Base-by-base conservation (phyloP, 306 rosid genomes). In the Begonia peltatifolia region DNA sequence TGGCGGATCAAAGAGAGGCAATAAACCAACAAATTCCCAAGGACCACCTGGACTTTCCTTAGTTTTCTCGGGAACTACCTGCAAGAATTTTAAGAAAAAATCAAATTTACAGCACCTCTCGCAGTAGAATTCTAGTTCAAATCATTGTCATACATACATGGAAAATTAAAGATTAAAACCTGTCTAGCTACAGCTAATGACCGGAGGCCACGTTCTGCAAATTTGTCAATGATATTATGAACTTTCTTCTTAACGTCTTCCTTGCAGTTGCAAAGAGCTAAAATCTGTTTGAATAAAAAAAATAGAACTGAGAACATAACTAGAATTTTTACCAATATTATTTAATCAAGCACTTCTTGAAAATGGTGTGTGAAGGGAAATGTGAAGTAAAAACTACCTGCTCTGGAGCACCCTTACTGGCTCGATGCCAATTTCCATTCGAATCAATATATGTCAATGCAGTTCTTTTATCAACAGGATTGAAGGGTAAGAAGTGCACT, bases 401-500 rank as follows among this genome's bases (percentile, higher is more conserved):
- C 75, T 90, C 99, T 16, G 99, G 99, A 42, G 99, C 99, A 60
- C 99, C 99, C 68, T 90, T 90, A 79, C 99, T 90, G 48, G 99
- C 79, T 54, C 99, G 76, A 74, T 90, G 93, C 97, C 97, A 90
- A 58, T 67, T 75, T 67, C 79, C 97, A 57, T 69, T 71, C 15
- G 48, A 4, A 70, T 90, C 99, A 71, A 83, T 63, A 82, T 90
- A 90, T 57, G 99, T 90, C 81, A 90, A 79, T 50, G 99, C 99
- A 63, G 99, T 90, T 79, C 99, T 83, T 79, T 90, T 90, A 65
- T 90, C 99, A 41, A 86, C 95, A 1, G 99, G 99, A 41, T 90
- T 90, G 63, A 90, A 90, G 53, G 99, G 99, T 1, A 90, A 71
- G 78, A 90, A 90, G 65, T 90, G 96, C 8, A 90, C 63, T 73